Evolutionary conservation across 495 filamentous ascomycete genomes (phyloP).

Genomic region (Talaromyces liani): DNA sequence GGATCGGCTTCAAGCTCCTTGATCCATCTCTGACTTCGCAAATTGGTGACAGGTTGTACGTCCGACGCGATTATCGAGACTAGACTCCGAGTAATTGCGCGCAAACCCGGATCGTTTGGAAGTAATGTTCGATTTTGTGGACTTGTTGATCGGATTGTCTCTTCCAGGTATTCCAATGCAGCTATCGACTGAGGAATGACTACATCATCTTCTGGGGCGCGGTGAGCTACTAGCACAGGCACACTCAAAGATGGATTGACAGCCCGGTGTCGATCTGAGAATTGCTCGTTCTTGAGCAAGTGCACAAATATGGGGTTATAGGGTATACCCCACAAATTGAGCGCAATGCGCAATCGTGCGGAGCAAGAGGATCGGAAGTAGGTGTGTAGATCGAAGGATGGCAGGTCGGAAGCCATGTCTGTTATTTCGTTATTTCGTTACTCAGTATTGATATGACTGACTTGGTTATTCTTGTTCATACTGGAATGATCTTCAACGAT

Average conservation of each 20-base stretch:
- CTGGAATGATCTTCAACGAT: background rate
- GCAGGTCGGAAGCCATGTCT: constrained; percentile 5
- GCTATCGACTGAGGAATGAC: constrained; percentile 45
- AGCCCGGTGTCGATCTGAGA: constrained; percentile 19
- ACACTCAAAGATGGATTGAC: constrained; percentile 44
- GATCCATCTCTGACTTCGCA: constrained; percentile 36
- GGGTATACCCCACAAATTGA: constrained; percentile 36
- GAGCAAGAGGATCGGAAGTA: constrained; percentile 51
- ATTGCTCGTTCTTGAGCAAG: constrained; percentile 39
- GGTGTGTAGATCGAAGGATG: constrained; percentile 31
- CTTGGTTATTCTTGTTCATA: background rate
- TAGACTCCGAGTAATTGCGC: constrained; percentile 36
- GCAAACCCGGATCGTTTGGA: constrained; percentile 23
- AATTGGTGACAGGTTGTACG: constrained; percentile 44
- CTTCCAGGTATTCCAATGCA: constrained; percentile 48
- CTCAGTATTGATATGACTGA: background rate
- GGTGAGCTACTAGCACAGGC: constrained; percentile 37
- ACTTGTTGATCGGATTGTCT: constrained; percentile 24
- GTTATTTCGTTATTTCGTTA: background rate
- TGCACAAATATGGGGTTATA: constrained; percentile 36
- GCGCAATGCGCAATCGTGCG: constrained; percentile 45
- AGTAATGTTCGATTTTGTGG: constrained; percentile 22
- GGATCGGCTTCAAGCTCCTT: constrained; percentile 27
- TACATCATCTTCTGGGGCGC: constrained; percentile 13
- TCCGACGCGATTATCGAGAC: constrained; percentile 41